These are phyloP conservation scores for Colletotrichum sojae DNA, from an alignment of 2,329 filamentous ascomycete genomes.

Conservation along the genomic window DNA sequence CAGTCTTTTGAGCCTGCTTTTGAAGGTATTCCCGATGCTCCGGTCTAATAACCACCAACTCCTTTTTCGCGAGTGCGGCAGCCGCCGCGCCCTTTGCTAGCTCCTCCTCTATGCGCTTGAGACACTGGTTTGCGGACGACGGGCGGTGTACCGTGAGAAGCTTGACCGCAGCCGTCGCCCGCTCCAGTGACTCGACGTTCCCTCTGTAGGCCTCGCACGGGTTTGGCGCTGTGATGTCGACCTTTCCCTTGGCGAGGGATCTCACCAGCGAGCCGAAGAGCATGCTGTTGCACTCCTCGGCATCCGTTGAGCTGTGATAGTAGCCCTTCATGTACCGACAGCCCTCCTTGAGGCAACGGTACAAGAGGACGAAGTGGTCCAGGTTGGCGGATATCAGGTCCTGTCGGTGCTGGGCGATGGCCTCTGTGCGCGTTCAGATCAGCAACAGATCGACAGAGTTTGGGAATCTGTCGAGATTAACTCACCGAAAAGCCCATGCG, in stretches of 20 bases:
- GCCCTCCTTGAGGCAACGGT: constrained; percentile 38
- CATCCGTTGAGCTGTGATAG: constrained; percentile 37
- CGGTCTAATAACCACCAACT: constrained; percentile 24
- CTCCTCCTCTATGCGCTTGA: constrained; percentile 38
- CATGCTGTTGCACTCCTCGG: constrained; percentile 40
- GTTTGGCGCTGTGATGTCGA: constrained; percentile 29
- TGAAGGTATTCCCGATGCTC: constrained; percentile 28
- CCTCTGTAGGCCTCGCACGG: constrained; percentile 34
- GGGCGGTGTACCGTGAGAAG: constrained; percentile 34
- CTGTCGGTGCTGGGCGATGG: constrained; percentile 32
- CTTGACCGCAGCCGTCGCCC: constrained; percentile 31
- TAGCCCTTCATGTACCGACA: constrained; percentile 39
- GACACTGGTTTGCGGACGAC: constrained; percentile 31
- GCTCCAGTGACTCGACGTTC: constrained; percentile 22
- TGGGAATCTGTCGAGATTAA: neutral
- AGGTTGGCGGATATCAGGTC: constrained; percentile 24
- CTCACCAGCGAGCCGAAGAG: constrained; percentile 32
- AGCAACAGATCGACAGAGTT: neutral
- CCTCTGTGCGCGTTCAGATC: constrained; percentile 4
- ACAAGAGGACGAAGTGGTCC: constrained; percentile 31
- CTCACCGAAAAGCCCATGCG: constrained; percentile 30
- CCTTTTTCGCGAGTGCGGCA: constrained; percentile 8
- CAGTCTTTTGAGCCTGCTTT: constrained; percentile 30
- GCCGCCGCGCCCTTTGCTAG: constrained; percentile 20
- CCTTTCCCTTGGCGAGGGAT: constrained; percentile 31